A percentile compares a stretch with the other conserved stretches of the same genome.
phyloP scores from a whole-genome alignment of 768 basidiomycete species.

The Termitomyces eurrhizus region DNA sequence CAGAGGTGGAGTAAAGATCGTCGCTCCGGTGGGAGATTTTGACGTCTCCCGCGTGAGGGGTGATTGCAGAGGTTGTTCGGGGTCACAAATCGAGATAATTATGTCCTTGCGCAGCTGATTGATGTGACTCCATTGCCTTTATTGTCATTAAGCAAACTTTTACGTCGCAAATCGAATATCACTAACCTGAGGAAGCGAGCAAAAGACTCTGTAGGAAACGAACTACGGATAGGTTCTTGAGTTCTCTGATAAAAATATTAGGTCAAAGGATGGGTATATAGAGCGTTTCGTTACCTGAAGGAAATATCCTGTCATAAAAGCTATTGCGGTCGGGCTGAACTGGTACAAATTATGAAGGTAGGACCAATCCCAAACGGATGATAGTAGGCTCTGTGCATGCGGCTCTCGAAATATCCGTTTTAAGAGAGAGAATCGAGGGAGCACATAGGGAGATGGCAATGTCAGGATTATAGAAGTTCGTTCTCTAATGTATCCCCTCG shows the following conservation, averaged over 20 bases:
- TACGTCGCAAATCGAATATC: background rate
- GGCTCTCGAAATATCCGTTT: background rate
- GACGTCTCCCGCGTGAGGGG: background rate
- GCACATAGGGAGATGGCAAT: slow-evolving; percentile 12
- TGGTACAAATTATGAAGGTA: background rate
- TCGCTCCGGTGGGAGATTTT: too few relatives aligned
- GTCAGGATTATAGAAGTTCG: slow-evolving; percentile 6
- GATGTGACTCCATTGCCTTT: background rate
- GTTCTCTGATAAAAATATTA: background rate
- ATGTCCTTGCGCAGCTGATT: background rate
- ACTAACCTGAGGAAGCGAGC: background rate
- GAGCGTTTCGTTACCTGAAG: slow-evolving; percentile 9
- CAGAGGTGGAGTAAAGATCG: slow-evolving; percentile 2
- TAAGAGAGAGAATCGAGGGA: slow-evolving; percentile 9
- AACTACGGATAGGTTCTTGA: background rate
- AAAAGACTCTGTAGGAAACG: background rate
- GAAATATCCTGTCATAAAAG: slow-evolving; percentile 13
- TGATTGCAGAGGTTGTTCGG: background rate
- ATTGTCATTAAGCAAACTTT: background rate
- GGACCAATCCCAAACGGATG: slow-evolving; percentile 5
- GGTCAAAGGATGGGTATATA: background rate
- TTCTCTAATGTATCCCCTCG: background rate
- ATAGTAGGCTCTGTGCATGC: slow-evolving; percentile 3
- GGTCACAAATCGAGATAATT: background rate
- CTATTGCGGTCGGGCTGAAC: slow-evolving; percentile 10